phyloP scores from a whole-genome alignment of 495 filamentous ascomycete species.

The Podospora fimiseda region DNA sequence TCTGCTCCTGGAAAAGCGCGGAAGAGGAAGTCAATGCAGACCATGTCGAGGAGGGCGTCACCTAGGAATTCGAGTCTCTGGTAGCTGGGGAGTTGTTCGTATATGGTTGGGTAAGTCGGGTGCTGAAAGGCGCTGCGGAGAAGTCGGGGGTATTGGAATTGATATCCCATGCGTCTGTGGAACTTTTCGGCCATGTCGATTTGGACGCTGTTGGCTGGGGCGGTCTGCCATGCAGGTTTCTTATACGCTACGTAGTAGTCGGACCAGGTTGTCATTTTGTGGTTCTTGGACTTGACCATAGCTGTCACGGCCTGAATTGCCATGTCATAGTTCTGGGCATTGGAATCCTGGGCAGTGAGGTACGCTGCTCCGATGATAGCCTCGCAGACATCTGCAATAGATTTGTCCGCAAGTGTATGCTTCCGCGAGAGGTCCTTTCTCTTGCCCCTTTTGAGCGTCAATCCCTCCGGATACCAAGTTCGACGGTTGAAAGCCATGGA shows the following conservation, averaged over 20 bases:
- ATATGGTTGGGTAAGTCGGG: slow-evolving; percentile 64
- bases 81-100: slow-evolving; percentile 77
- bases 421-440: slow-evolving; percentile 30
- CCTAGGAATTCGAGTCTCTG: slow-evolving; percentile 92
- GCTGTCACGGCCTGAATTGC: slow-evolving; percentile 78
- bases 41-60: slow-evolving; percentile 85
- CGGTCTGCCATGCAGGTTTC: slow-evolving; percentile 65
- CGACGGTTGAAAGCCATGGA: slow-evolving; percentile 73
- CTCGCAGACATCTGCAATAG: slow-evolving; percentile 95
- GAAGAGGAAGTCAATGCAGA: slow-evolving; percentile 75
- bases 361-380: slow-evolving; percentile 88
- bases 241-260: slow-evolving; percentile 70
- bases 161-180: slow-evolving; percentile 61
- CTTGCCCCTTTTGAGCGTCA: slow-evolving; percentile 50
- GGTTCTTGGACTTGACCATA: slow-evolving; percentile 62
- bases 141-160: slow-evolving; percentile 72
- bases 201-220: slow-evolving; percentile 52
- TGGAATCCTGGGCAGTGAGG: slow-evolving; percentile 44
- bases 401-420: slow-evolving; percentile 78
- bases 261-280: slow-evolving; percentile 57
- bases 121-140: slow-evolving; percentile 84
- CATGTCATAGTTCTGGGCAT: slow-evolving; percentile 58
- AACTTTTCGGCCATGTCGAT: slow-evolving; percentile 61
- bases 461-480: slow-evolving; percentile 76
- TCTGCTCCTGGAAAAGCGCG: slow-evolving; percentile 68